Conservation (phyloP, 106 monocot species). For the Ottelia alismoides region DNA sequence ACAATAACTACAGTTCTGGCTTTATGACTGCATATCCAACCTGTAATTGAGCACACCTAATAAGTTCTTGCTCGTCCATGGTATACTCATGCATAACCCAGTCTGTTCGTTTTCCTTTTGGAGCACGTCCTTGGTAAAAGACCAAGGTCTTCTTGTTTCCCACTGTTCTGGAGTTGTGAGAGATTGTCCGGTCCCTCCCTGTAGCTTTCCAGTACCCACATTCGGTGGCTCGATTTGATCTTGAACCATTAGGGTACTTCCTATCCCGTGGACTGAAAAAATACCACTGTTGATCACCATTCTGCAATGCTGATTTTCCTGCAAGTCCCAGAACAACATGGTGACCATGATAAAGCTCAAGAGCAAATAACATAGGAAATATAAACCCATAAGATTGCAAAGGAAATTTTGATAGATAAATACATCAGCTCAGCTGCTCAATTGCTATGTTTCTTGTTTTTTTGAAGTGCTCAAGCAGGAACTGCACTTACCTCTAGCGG, state of each 20-base stretch:
- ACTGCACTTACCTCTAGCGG: too few relatives aligned
- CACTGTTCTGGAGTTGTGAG: conserved; percentile 29
- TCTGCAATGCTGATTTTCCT: conserved; percentile 66
- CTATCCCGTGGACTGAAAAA: conserved; percentile 82
- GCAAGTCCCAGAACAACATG: conserved; percentile 2
- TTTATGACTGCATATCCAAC: too few relatives aligned
- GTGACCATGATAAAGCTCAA: too few relatives aligned
- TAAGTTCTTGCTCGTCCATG: conserved; percentile 44
- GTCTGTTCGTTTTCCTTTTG: conserved; percentile 64
- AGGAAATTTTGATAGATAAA: too few relatives aligned
- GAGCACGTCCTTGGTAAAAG: conserved; percentile 76
- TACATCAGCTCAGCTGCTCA: too few relatives aligned
- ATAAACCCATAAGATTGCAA: too few relatives aligned
- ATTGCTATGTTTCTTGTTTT: too few relatives aligned
- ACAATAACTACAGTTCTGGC: too few relatives aligned
- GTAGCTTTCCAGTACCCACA: conserved; percentile 92
- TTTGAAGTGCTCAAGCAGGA: too few relatives aligned
- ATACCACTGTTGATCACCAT: conserved; percentile 85
- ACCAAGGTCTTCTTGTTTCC: conserved; percentile 95
- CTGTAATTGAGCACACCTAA: too few relatives aligned
- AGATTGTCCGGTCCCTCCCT: conserved; percentile 70
- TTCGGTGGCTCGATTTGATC: conserved; percentile 68
- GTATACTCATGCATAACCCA: conserved; percentile 99
- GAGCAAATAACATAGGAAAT: too few relatives aligned
- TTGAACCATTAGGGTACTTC: conserved; percentile 83